phyloP scores from a whole-genome alignment of 805 yeast genomes.

The Saturnispora sekii region DNA sequence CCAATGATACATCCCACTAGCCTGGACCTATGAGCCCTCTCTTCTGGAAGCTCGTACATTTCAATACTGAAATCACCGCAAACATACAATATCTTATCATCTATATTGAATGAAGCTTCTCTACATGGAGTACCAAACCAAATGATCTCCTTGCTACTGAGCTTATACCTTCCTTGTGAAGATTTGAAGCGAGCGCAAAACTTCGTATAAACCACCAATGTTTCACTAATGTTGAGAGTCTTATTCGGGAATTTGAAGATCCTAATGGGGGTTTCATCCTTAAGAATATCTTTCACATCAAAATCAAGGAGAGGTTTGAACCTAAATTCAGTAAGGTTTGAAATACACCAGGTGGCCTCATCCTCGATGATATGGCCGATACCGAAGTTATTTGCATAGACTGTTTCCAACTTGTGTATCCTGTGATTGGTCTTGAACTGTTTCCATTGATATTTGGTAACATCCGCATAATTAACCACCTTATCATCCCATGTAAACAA shows the following conservation, averaged over 20 bases:
- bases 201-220: constrained; percentile 22
- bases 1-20: constrained; percentile 22
- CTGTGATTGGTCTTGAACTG: constrained; percentile 22
- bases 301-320: constrained; percentile 19
- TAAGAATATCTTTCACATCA: constrained; percentile 20
- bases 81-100: constrained; percentile 18
- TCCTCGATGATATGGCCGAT: constrained; percentile 20
- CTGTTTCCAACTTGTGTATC: constrained; percentile 18
- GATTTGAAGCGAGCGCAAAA: constrained; percentile 22
- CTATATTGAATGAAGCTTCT: constrained; percentile 22
- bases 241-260: constrained; percentile 20
- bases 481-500: constrained; percentile 46
- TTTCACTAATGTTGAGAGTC: constrained; percentile 16
- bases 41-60: constrained; percentile 19
- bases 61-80: constrained; percentile 20
- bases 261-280: constrained; percentile 21
- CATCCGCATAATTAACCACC: constrained; percentile 27
- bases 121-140: constrained; percentile 20
- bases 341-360: constrained; percentile 22
- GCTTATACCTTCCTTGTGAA: constrained; percentile 15
- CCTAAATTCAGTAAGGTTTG: constrained; percentile 22
- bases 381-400: constrained; percentile 23
- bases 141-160: constrained; percentile 21
- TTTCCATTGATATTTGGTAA: constrained; percentile 23
- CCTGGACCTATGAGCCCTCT: constrained; percentile 15